Base-by-base conservation (phyloP, 352 stramenopile genomes). In the Pythium volutum region DNA sequence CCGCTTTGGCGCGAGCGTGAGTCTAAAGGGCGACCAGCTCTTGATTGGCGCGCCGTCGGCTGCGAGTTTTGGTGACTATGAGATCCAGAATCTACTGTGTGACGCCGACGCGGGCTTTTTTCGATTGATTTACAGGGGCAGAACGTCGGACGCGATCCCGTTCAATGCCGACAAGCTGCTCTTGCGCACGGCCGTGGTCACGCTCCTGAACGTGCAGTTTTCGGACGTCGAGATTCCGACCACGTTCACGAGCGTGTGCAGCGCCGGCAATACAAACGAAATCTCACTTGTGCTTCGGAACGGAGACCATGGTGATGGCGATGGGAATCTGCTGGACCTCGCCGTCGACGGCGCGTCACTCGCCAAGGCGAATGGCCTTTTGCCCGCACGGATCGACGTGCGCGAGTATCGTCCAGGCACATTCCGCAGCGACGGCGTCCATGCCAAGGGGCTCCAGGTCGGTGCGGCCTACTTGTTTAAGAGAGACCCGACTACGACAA, bases 101-200 rank as follows among this genome's bases (percentile, higher is more conserved):
- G 70, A 89, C n/a, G 87, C 84, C 1, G 80, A 91, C 42, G 79
- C 70, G 12, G 87, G 87, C 0, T 88, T 75, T 43, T 84, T 95
- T 23, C 74, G 70, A 3, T 31, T 95, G 25, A 27, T 85, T n/a
- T 94, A 84, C 41, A 70, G 69, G 12, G 75, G 78, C 8, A 76
- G 77, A 23, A n/a, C 38, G 23, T 92, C 87, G 4, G 65, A 73
- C 25, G 62, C 78, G 0, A 73, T 95, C 45, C 58, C 76, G 18
- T 94, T 87, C 54, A 77, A 89, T 23, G 82, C 84, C 2, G 68
- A 71, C 56, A 71, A 69, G 48, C 39, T 69, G 29, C 65, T 77
- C 18, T 60, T 95, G 0, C 79, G 80, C 43, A 59, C 59, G 0
- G 77, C 77, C 2, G 73, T 95, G 14, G 77, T 86, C 6, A 58